A percentile compares a stretch with the other conserved stretches of the same genome.
Conservation (phyloP, 106 monocot genomes). For the Allium cepa region DNA sequence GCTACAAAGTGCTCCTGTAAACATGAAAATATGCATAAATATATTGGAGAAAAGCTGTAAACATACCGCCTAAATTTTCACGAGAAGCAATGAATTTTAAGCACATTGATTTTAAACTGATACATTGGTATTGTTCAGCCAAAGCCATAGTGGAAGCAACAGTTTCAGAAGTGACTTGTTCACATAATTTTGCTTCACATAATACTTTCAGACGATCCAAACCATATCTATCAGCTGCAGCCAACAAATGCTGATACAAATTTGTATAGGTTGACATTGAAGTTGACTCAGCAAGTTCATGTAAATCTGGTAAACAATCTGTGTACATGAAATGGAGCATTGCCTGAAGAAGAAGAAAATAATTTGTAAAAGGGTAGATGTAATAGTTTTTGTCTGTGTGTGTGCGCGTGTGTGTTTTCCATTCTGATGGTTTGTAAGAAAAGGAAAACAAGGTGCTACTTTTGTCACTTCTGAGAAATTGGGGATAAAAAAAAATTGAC, state of each 20-base stretch:
- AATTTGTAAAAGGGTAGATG: neutral
- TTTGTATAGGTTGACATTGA: slow-evolving; percentile 50
- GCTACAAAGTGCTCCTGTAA: too few species aligned
- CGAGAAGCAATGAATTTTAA: slow-evolving; percentile 53
- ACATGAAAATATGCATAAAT: too few species aligned
- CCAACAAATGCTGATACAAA: slow-evolving; percentile 72
- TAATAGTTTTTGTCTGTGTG: too few species aligned
- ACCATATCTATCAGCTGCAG: slow-evolving; percentile 85
- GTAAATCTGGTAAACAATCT: slow-evolving; percentile 56
- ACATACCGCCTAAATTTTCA: slow-evolving; percentile 75
- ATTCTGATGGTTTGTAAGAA: too few species aligned
- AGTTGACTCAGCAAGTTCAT: slow-evolving; percentile 45
- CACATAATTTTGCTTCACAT: slow-evolving; percentile 70
- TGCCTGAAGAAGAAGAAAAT: slow-evolving; percentile 31
- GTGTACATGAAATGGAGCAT: slow-evolving; percentile 82
- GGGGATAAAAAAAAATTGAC: neutral
- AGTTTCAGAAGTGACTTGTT: slow-evolving; percentile 58
- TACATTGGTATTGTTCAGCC: slow-evolving; percentile 84
- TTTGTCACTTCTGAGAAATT: neutral
- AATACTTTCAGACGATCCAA: slow-evolving; percentile 61
- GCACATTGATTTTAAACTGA: slow-evolving; percentile 67
- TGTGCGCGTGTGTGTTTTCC: too few species aligned
- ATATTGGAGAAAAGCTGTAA: neutral
- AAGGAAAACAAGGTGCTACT: neutral
- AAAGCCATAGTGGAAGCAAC: slow-evolving; percentile 77